Base-by-base conservation (phyloP, 441 rosid species). In the Viola pubescens region DNA sequence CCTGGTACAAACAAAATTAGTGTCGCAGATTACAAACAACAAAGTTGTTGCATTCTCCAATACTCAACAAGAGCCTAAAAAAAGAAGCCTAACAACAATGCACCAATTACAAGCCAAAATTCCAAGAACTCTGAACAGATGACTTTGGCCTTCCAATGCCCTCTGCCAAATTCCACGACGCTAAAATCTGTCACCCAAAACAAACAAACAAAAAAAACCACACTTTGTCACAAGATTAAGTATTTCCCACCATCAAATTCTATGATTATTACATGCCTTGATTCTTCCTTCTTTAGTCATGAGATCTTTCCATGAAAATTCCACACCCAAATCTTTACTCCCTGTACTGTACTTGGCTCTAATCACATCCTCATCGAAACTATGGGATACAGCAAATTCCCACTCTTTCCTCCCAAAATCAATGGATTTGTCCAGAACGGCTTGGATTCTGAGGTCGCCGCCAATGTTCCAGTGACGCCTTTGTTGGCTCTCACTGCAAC, bases 381-480 rank as follows among this genome's bases (percentile, higher is more conserved):
- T 73, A 63, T 56, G 71, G 0, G 74, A 75, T 52, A 73, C 57
- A 3, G 73, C 64, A 40, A 79, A 70, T 11, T 70, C 78, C 78
- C 76, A 73, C 4, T 76, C 72, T 19, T 70, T 66, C 57, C 49
- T 75, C 13, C 66, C 69, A 40, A 75, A 70, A 51, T 82, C 81
- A 65, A 47, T 47, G 34, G 56, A 43, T 60, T 55, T 55, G 34
- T 52, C 57, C 6, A 69, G 3, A 7, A 64, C 47, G 4, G 71
- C 75, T 16, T 66, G 68, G 52, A 71, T 66, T 55, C 54, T 68
- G 65, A 71, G 44, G 9, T 71, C 76, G 1, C 73, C 73, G 76
- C 58, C 19, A 71, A 48, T 8, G 58, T 64, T 11, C 64, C 67
- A 2, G 57, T 59, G 11, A 56, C 61, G 41, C 73, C 77, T 55